A percentile compares a stretch with the other conserved stretches of the same genome.
Conservation (phyloP, 345 rosid species). For the Eucalyptus virginea region DNA sequence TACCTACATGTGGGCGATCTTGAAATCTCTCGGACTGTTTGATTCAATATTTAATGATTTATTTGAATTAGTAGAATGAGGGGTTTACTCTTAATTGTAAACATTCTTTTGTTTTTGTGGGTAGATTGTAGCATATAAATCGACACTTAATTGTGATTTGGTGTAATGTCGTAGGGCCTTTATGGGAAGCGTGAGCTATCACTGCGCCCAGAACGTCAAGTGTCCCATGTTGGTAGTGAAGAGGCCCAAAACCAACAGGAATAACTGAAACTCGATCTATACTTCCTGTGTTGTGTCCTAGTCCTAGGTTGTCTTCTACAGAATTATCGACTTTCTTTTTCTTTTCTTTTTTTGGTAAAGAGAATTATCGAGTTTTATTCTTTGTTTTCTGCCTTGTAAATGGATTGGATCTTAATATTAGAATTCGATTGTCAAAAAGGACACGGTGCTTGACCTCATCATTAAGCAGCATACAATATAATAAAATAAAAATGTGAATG, state of each 20-base stretch:
- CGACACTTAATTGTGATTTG: too few species aligned
- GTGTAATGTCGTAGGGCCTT: constrained; percentile 14
- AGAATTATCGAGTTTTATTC: too few species aligned
- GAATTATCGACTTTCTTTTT: too few species aligned
- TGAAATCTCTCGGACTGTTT: not conserved
- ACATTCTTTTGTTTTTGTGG: too few species aligned
- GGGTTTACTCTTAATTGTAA: not conserved
- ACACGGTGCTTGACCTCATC: not conserved
- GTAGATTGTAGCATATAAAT: too few species aligned
- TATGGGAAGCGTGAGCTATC: constrained; percentile 52
- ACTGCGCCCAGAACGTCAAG: constrained; percentile 47
- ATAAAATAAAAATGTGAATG: too few species aligned
- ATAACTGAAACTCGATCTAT: not conserved
- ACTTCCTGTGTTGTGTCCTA: too few species aligned
- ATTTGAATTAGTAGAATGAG: not conserved
- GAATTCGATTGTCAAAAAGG: not conserved
- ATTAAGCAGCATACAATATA: not conserved
- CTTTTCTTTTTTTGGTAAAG: too few species aligned
- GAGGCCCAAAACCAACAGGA: constrained; percentile 24
- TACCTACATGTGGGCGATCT: not conserved
- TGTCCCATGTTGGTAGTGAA: constrained; percentile 53
- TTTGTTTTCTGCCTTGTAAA: not conserved
- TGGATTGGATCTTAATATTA: not conserved
- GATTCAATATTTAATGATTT: not conserved
- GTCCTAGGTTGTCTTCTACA: too few species aligned